Evolutionary conservation across 371 early-diverging fungal genomes (phyloP).

Genomic region (Blakeslea trispora): DNA sequence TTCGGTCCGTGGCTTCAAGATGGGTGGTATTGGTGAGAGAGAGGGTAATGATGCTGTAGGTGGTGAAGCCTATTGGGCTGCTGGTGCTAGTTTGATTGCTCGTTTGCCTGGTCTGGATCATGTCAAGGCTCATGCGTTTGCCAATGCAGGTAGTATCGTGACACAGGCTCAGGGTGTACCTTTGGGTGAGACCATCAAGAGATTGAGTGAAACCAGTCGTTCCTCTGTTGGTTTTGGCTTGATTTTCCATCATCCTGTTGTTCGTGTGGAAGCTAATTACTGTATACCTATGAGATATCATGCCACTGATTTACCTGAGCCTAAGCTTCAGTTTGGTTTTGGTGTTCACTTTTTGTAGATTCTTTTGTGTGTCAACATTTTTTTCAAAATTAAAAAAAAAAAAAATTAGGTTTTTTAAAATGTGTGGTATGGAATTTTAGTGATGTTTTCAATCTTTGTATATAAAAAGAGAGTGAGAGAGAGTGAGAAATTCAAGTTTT

Average conservation of each 20-base stretch:
- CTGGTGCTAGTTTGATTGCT: slow-evolving; percentile 79
- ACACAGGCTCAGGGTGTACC: slow-evolving; percentile 12
- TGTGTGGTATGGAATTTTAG: no score
- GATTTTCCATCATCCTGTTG: slow-evolving; percentile 77
- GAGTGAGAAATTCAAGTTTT: no score
- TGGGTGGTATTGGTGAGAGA: slow-evolving; percentile 84
- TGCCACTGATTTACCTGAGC: slow-evolving; percentile 65
- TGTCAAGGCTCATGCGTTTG: slow-evolving; percentile 83
- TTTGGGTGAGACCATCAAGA: slow-evolving; percentile 35
- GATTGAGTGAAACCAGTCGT: slow-evolving; percentile 56
- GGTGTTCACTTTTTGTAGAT: slow-evolving; percentile 81
- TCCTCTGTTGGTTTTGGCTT: slow-evolving; percentile 78
- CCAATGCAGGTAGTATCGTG: slow-evolving; percentile 82
- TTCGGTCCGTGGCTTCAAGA: slow-evolving; percentile 85
- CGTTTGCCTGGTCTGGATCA: slow-evolving; percentile 70
- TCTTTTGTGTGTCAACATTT: no score
- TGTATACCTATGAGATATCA: slow-evolving; percentile 49
- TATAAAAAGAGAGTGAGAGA: no score
- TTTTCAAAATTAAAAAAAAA: neutral
- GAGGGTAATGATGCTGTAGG: slow-evolving; percentile 85
- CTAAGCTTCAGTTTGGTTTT: slow-evolving; percentile 85
- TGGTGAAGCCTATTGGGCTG: slow-evolving; percentile 82
- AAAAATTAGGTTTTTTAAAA: no score
- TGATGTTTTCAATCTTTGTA: no score
- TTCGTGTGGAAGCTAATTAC: slow-evolving; percentile 52